Evolutionary conservation across 306 rosid species (phyloP).

Genomic region (Sechiopsis laciniata): DNA sequence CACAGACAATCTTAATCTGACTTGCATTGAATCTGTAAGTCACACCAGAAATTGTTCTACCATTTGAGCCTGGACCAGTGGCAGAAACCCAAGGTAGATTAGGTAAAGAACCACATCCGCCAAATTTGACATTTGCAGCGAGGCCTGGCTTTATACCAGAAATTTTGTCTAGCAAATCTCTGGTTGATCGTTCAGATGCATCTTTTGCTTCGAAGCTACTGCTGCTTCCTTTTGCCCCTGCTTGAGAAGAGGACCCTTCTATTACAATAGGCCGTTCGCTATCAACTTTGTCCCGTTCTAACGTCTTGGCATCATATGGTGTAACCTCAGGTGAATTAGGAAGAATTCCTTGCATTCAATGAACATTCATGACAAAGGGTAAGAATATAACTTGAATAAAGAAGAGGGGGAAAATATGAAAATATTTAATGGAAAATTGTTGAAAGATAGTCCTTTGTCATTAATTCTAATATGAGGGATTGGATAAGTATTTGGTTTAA

Average conservation of each 20-base stretch:
- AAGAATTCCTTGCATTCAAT: slow-evolving; percentile 41
- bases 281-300: slow-evolving; percentile 57
- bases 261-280: slow-evolving; percentile 54
- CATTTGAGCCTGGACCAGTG: slow-evolving; percentile 66
- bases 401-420: too few relatives aligned
- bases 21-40: slow-evolving; percentile 60
- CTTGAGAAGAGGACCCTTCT: slow-evolving; percentile 68
- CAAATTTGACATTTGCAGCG: slow-evolving; percentile 76
- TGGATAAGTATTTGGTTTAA: background rate
- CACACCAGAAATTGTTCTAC: slow-evolving; percentile 85
- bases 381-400: background rate
- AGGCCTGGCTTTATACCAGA: slow-evolving; percentile 76
- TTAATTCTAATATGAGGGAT: background rate
- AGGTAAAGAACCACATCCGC: slow-evolving; percentile 79
- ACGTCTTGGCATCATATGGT: slow-evolving; percentile 55
- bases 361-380: slow-evolving; percentile 29
- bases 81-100: slow-evolving; percentile 97
- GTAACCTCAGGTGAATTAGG: slow-evolving; percentile 47
- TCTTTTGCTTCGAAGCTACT: slow-evolving; percentile 60
- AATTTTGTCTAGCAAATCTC: slow-evolving; percentile 48
- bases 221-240: slow-evolving; percentile 65
- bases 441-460: background rate
- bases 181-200: slow-evolving; percentile 37
- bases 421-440: too few relatives aligned
- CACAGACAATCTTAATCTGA: slow-evolving; percentile 79